These are phyloP conservation scores for Gossypium davidsonii DNA, from an alignment of 441 rosid genomes.

Conservation along the genomic window DNA sequence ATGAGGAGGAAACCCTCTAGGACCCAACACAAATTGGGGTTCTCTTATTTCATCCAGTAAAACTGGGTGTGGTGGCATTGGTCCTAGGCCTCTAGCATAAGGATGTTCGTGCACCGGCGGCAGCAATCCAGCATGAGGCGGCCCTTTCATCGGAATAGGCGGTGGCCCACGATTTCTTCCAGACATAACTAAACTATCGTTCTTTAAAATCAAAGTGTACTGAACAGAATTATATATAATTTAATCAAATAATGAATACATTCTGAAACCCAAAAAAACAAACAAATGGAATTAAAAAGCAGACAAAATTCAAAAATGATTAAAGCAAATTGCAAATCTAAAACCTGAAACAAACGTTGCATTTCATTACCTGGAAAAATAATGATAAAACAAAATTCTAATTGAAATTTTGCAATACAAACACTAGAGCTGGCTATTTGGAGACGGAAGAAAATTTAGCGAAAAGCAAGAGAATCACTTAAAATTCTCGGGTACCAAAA, in stretches of 20 bases:
- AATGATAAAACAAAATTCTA: neutral
- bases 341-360: neutral
- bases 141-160: constrained; percentile 50
- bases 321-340: neutral
- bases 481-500: neutral
- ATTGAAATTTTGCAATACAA: neutral
- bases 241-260: neutral
- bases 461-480: neutral
- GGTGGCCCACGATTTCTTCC: constrained; percentile 78
- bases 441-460: neutral
- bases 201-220: neutral
- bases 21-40: constrained; percentile 50
- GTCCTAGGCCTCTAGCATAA: constrained; percentile 50
- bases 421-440: neutral
- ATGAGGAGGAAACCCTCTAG: constrained; percentile 60
- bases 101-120: constrained; percentile 45
- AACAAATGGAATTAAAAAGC: neutral
- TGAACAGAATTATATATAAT: neutral
- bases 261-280: neutral
- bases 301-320: neutral
- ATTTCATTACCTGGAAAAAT: neutral
- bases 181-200: constrained; percentile 39
- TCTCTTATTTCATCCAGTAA: constrained; percentile 63
- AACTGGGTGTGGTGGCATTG: constrained; percentile 44
- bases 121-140: constrained; percentile 40